phyloP scores from a whole-genome alignment of 1,284 basidiomycete genomes.

The Prillingera fragicola region DNA sequence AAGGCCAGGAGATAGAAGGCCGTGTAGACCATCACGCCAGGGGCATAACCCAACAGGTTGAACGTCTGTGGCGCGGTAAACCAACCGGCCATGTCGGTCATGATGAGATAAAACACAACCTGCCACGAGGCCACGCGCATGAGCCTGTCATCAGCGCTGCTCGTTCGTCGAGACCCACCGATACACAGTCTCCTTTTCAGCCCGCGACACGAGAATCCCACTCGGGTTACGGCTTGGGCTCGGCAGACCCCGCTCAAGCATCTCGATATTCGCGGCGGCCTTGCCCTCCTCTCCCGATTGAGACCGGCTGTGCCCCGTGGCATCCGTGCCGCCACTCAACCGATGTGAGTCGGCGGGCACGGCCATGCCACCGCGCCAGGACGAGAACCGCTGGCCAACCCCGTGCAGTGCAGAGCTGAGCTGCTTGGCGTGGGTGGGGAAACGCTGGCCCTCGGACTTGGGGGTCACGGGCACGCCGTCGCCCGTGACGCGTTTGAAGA shows the following conservation, averaged over 20 bases:
- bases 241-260: no score
- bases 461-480: background rate
- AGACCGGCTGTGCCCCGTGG: no score
- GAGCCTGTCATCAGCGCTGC: no score
- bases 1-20: conserved; percentile 10
- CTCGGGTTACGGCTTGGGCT: no score
- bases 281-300: conserved; percentile 1
- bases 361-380: no score
- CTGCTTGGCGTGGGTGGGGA: background rate
- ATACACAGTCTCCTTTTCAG: conserved; percentile 5
- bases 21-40: conserved; percentile 21
- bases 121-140: conserved; percentile 8
- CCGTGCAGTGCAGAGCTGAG: background rate
- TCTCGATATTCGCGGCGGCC: no score
- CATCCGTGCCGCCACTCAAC: no score
- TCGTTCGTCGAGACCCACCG: no score
- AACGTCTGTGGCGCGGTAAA: conserved; percentile 39
- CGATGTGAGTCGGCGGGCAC: no score
- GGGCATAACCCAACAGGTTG: conserved; percentile 19
- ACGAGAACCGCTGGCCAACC: background rate
- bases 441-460: background rate
- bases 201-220: no score
- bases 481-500: conserved; percentile 5
- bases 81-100: conserved; percentile 34
- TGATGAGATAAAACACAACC: conserved; percentile 9